phyloP scores from a whole-genome alignment of 179 eudicot genomes.

The Silene vulgaris region DNA sequence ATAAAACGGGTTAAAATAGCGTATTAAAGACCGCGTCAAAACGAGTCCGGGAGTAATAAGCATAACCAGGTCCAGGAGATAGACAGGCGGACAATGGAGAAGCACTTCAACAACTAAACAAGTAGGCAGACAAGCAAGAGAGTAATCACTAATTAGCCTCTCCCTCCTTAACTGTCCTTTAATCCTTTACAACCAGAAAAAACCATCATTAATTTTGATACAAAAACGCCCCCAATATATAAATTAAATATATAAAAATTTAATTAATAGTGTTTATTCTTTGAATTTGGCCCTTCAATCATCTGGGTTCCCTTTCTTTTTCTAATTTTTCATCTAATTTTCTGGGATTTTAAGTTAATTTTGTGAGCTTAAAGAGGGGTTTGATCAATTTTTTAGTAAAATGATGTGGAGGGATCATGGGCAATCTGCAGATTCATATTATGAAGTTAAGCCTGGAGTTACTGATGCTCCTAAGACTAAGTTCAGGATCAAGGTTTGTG shows the following conservation, averaged over 20 bases:
- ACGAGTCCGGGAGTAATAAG: too few relatives aligned
- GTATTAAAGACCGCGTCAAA: too few relatives aligned
- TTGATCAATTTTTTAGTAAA: constrained; percentile 15
- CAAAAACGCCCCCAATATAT: background rate
- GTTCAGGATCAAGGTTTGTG: constrained; percentile 84
- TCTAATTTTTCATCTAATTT: constrained; percentile 3
- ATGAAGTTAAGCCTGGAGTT: constrained; percentile 70
- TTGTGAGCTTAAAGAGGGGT: background rate
- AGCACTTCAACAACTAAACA: too few relatives aligned
- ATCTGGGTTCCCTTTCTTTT: constrained; percentile 26
- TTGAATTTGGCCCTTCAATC: constrained; percentile 16
- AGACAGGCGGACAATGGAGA: too few relatives aligned
- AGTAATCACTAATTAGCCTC: too few relatives aligned
- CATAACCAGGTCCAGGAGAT: too few relatives aligned
- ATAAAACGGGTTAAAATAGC: too few relatives aligned
- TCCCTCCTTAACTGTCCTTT: too few relatives aligned
- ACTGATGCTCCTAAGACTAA: constrained; percentile 80
- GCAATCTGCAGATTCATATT: constrained; percentile 69
- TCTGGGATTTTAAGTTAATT: constrained; percentile 17
- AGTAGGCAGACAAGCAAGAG: too few relatives aligned
- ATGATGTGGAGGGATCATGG: constrained; percentile 75
- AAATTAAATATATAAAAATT: background rate
- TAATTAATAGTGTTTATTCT: background rate
- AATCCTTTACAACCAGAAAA: background rate
- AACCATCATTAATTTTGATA: constrained; percentile 13